Percentiles rank a stretch among this genome's conserved stretches.
Conservation (phyloP, 2,329 filamentous ascomycete genomes). For the Ophiostoma triangulosporum region DNA sequence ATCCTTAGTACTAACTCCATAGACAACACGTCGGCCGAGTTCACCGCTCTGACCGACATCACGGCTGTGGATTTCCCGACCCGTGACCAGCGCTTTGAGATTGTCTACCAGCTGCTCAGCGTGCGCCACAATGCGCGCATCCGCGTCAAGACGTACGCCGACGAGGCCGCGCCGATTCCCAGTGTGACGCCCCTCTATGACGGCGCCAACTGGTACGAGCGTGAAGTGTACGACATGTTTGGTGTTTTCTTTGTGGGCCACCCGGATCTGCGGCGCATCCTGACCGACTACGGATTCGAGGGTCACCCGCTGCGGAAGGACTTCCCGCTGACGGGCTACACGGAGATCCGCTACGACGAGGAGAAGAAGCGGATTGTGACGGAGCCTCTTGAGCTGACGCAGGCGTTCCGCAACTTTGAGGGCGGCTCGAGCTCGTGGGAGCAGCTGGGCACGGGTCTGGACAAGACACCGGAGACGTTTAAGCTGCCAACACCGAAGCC, state of each 20-base stretch:
- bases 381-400: slow-evolving; percentile 92
- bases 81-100: slow-evolving; percentile 87
- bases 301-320: slow-evolving; percentile 95
- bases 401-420: slow-evolving; percentile 98
- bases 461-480: slow-evolving; percentile 75
- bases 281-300: slow-evolving; percentile 99
- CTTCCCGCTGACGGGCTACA: slow-evolving; percentile 95
- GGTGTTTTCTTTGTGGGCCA: slow-evolving; percentile 94
- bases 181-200: slow-evolving; percentile 78
- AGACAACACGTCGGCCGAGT: slow-evolving; percentile 96
- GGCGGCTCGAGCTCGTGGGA: slow-evolving; percentile 64
- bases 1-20: neutral
- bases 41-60: slow-evolving; percentile 83
- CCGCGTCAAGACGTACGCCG: slow-evolving; percentile 95
- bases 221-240: slow-evolving; percentile 94
- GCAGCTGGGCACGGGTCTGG: slow-evolving; percentile 52
- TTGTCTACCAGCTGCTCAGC: slow-evolving; percentile 94
- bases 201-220: slow-evolving; percentile 97
- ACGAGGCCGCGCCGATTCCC: slow-evolving; percentile 87
- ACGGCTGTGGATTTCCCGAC: slow-evolving; percentile 95
- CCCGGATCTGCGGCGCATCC: slow-evolving; percentile 90
- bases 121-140: slow-evolving; percentile 95
- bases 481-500: slow-evolving; percentile 93
- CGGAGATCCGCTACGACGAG: slow-evolving; percentile 94
- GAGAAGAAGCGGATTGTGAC: slow-evolving; percentile 98